These are phyloP conservation scores for Yamadazyma aaseri DNA, from an alignment of 1,139 yeast genomes.

Conservation along the genomic window DNA sequence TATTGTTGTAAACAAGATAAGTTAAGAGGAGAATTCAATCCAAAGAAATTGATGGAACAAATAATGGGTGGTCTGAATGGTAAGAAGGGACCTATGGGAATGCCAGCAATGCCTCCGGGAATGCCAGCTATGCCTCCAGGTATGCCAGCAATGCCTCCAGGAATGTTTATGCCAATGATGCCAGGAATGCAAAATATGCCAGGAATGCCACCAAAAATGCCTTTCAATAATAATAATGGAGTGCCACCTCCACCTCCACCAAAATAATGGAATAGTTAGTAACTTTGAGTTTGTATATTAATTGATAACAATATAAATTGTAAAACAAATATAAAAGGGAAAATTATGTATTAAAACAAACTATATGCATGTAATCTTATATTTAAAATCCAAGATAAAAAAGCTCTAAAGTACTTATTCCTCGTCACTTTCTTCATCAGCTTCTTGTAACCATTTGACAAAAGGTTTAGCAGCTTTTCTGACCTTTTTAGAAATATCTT, in stretches of 20 bases:
- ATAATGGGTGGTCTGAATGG: slow-evolving; percentile 29
- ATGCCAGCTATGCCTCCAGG: slow-evolving; percentile 16
- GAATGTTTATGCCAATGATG: slow-evolving; percentile 11
- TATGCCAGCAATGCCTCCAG: slow-evolving; percentile 17
- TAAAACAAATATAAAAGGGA: not conserved
- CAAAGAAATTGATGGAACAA: slow-evolving; percentile 47
- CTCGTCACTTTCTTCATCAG: slow-evolving; percentile 72
- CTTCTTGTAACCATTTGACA: slow-evolving; percentile 90
- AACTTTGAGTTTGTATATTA: slow-evolving; percentile 5
- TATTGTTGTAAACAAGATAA: slow-evolving; percentile 88
- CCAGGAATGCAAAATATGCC: slow-evolving; percentile 14
- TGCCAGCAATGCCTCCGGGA: slow-evolving; percentile 16
- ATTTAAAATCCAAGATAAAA: not conserved
- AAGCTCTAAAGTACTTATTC: slow-evolving; percentile 27
- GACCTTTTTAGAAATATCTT: slow-evolving; percentile 88
- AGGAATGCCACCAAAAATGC: slow-evolving; percentile 17
- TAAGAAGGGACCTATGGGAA: slow-evolving; percentile 17
- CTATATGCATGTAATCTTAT: slow-evolving; percentile 1
- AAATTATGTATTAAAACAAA: slow-evolving; percentile 3
- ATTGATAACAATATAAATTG: not conserved
- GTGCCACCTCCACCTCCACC: slow-evolving; percentile 21
- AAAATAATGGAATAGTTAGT: too few species aligned
- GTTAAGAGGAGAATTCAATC: slow-evolving; percentile 75
- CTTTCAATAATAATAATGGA: slow-evolving; percentile 11
- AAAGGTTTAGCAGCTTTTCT: slow-evolving; percentile 96